These are phyloP conservation scores for Musa balbisiana DNA, from an alignment of 202 grass and related monocot genomes.

Conservation along the genomic window DNA sequence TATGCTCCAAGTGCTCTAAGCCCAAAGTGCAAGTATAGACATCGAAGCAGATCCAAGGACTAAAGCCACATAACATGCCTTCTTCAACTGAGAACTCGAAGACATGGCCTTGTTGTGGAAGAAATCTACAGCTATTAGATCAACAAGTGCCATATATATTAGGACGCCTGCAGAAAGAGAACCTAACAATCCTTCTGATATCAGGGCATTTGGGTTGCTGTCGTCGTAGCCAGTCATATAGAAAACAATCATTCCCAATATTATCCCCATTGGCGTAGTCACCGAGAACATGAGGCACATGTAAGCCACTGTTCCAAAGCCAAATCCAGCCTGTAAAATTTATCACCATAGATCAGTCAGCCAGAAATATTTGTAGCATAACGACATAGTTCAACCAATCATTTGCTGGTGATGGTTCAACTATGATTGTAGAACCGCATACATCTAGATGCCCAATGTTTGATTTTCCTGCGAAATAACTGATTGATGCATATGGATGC, in stretches of 20 bases:
- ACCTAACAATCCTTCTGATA: slow-evolving; percentile 84
- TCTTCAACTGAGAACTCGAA: slow-evolving; percentile 53
- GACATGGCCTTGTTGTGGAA: slow-evolving; percentile 92
- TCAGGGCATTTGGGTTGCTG: slow-evolving; percentile 80
- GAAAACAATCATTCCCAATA: slow-evolving; percentile 86
- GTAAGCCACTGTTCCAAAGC: slow-evolving; percentile 60
- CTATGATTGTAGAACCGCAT: neutral
- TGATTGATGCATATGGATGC: neutral
- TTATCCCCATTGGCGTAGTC: slow-evolving; percentile 84
- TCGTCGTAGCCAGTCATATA: slow-evolving; percentile 92
- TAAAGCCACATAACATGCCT: slow-evolving; percentile 59
- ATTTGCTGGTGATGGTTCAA: neutral
- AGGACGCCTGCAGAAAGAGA: slow-evolving; percentile 88
- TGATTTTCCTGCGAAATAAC: neutral
- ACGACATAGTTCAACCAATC: neutral
- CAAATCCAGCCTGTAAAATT: slow-evolving; percentile 81
- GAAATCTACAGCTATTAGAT: slow-evolving; percentile 92
- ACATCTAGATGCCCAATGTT: neutral
- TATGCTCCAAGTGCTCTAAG: slow-evolving; percentile 49
- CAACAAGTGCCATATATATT: slow-evolving; percentile 93
- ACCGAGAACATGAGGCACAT: slow-evolving; percentile 99
- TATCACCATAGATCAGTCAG: slow-evolving; percentile 20
- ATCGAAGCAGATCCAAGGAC: slow-evolving; percentile 93
- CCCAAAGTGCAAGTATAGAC: slow-evolving; percentile 96
- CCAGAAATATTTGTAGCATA: neutral